Percentiles rank a stretch among this genome's conserved stretches.
Conservation (phyloP, 441 rosid genomes). For the Gossypium schwendimanii region DNA sequence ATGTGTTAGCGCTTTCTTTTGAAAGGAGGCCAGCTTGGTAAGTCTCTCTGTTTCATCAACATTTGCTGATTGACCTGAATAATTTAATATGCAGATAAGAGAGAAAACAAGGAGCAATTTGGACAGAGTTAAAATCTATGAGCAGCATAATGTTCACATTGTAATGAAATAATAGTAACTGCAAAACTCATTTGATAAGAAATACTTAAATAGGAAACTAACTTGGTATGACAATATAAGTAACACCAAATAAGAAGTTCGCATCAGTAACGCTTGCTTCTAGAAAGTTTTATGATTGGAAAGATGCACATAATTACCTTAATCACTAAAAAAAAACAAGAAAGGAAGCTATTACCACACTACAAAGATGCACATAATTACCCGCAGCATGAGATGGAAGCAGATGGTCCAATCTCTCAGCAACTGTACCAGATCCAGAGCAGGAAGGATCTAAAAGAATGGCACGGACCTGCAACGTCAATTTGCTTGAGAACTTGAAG, state of each 20-base stretch:
- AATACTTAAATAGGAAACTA: background rate
- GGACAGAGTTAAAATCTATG: background rate
- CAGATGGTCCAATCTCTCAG: conserved; percentile 80
- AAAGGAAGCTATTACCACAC: background rate
- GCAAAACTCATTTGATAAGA: background rate
- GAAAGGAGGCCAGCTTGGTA: conserved; percentile 70
- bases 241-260: background rate
- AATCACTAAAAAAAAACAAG: background rate
- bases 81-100: background rate
- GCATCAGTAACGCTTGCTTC: background rate
- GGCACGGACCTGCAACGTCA: conserved; percentile 50
- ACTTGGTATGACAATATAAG: background rate
- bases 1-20: conserved; percentile 74
- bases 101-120: background rate
- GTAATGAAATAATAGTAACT: background rate
- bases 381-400: conserved; percentile 62
- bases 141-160: background rate
- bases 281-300: background rate
- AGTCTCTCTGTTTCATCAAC: conserved; percentile 37
- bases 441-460: conserved; percentile 95
- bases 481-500: background rate
- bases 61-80: conserved; percentile 25
- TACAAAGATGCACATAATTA: conserved; percentile 6
- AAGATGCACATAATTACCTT: background rate
- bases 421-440: conserved; percentile 80